These are phyloP conservation scores for Lachancea meyersii DNA, from an alignment of 805 yeast species.

Conservation along the genomic window DNA sequence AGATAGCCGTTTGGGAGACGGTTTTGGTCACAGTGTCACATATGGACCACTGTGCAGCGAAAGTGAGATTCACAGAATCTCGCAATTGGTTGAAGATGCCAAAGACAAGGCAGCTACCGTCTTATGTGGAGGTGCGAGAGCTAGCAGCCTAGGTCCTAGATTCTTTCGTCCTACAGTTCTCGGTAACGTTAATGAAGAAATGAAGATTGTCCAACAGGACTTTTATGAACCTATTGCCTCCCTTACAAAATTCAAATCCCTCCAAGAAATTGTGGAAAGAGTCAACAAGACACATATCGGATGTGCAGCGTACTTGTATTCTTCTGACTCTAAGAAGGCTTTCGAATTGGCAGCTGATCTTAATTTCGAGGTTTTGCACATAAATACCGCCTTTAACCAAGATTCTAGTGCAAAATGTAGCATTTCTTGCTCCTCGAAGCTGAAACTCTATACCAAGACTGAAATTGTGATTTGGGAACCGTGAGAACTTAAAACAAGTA, in stretches of 20 bases:
- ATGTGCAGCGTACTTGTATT: conserved; percentile 69
- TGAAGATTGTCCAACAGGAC: conserved; percentile 60
- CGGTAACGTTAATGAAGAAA: conserved; percentile 50
- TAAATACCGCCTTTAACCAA: conserved; percentile 34
- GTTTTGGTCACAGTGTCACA: conserved; percentile 50
- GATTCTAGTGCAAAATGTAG: not conserved
- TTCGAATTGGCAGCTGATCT: conserved; percentile 60
- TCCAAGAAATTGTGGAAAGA: conserved; percentile 51
- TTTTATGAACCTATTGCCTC: conserved; percentile 82
- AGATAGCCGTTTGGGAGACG: conserved; percentile 53
- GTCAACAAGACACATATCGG: conserved; percentile 72
- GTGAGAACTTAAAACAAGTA: not conserved
- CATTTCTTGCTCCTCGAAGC: not conserved
- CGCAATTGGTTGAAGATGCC: conserved; percentile 61
- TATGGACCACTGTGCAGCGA: conserved; percentile 74
- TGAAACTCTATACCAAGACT: not conserved
- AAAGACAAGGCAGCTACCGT: conserved; percentile 57
- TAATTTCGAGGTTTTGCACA: conserved; percentile 78
- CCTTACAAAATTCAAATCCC: conserved; percentile 55
- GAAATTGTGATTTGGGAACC: not conserved
- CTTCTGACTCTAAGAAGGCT: conserved; percentile 48
- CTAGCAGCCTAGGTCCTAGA: conserved; percentile 50
- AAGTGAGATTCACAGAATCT: conserved; percentile 55
- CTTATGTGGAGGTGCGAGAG: conserved; percentile 52
- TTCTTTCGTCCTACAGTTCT: conserved; percentile 67